Base-by-base conservation (phyloP, 345 rosid species). In the Trapa bicornis region DNA sequence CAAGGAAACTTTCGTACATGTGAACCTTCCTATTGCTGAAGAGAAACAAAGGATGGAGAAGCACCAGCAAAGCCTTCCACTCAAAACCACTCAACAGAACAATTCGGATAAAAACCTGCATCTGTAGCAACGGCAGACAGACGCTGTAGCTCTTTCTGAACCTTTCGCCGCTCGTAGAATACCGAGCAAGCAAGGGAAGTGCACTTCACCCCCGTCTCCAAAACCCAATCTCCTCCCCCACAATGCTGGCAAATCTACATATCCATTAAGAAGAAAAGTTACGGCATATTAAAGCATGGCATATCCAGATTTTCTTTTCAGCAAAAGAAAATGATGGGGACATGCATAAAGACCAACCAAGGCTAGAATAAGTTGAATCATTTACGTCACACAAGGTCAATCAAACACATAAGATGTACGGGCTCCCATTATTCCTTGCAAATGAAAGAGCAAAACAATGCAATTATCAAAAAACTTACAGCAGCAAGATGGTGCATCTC, bases 201-300 rank as follows among this genome's bases (percentile, higher is more conserved):
- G 80, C 99, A 93, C 73, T 88, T 93, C 67, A 93, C 85, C 66
- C 98, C 99, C 9, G 81, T 76, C 62, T 90, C 90, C 77, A 89
- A 70, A 45, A 92, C 67, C 98, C 98, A 92, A 76, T 89, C 97
- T 37, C 96, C 98, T 3, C 98, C 98, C 62, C 98, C 97, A 79
- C 98, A 92, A 12, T 92, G 89, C 65, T 88, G 73, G 71, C 98
- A 92, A 72, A 92, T 86, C 98, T 89, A 80, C 87, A 84, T 37
- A 32, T 16, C 3, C 10, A 2, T 52, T 64, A 10, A 14, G 47
- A 65, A 11, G 62, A 4, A 57, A 37, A 48, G 43, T 38, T 35
- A 10, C 0, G 17, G 43, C 7, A 41, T 8, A 41, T 41, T 54
- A n/a, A n/a, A n/a, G 32, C 58, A 50, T 50, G 54, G 52, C 29